phyloP scores from a whole-genome alignment of 1,284 basidiomycete genomes.

The Sporisorium sorghi region DNA sequence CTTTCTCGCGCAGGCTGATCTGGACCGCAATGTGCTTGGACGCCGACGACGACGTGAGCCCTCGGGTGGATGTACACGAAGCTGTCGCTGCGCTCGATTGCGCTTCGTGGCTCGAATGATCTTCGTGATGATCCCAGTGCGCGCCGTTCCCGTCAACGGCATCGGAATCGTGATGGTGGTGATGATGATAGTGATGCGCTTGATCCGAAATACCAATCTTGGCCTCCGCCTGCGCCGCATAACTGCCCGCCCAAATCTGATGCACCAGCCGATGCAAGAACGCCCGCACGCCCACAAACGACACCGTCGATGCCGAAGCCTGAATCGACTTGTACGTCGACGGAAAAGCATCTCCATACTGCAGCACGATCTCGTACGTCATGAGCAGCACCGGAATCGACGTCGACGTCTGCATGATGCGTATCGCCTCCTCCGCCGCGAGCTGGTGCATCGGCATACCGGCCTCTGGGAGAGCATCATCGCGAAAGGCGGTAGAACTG shows the following conservation, averaged over 20 bases:
- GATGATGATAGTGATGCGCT: too few relatives aligned
- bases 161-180: background rate
- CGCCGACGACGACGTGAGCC: constrained; percentile 26
- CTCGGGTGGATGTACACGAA: constrained; percentile 6
- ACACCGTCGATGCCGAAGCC: constrained; percentile 30
- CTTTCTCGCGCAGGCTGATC: constrained; percentile 60
- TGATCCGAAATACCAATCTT: constrained; percentile 43
- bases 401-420: constrained; percentile 71
- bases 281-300: constrained; percentile 42
- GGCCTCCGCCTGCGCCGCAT: constrained; percentile 61
- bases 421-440: constrained; percentile 45
- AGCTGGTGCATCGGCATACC: constrained; percentile 44
- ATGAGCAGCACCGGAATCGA: constrained; percentile 87
- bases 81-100: background rate
- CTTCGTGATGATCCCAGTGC: constrained; percentile 23
- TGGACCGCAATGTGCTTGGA: constrained; percentile 48
- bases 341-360: constrained; percentile 74
- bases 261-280: constrained; percentile 63
- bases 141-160: constrained; percentile 21
- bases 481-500: constrained; percentile 37
- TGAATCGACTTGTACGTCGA: constrained; percentile 49
- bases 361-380: constrained; percentile 80
- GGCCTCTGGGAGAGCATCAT: constrained; percentile 17
- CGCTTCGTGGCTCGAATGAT: background rate
- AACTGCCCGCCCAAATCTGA: constrained; percentile 68